These are phyloP conservation scores for Sordariomycetes sp. DNA, from an alignment of 2,329 filamentous ascomycete genomes.

Conservation along the genomic window DNA sequence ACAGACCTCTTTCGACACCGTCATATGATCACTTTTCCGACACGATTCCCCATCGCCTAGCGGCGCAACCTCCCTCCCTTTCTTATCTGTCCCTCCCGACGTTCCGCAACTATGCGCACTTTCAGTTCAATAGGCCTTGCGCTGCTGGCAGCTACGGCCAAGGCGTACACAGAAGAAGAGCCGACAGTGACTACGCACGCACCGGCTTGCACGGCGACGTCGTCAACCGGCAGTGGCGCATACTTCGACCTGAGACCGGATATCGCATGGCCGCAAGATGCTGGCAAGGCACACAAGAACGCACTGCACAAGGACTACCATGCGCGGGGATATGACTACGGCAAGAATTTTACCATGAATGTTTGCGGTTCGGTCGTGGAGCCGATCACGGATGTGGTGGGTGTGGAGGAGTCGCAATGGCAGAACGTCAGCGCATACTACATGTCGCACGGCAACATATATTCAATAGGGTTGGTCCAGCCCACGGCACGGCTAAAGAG, in stretches of 20 bases:
- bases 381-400: constrained; percentile 50
- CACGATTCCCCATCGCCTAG: background rate
- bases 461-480: constrained; percentile 69
- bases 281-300: constrained; percentile 31
- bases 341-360: constrained; percentile 75
- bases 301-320: constrained; percentile 43
- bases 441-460: constrained; percentile 52
- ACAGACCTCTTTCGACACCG: too few species aligned
- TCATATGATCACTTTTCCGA: too few species aligned
- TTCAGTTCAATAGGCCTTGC: background rate
- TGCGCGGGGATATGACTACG: constrained; percentile 67
- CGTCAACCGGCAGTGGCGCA: constrained; percentile 43
- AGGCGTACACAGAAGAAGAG: constrained; percentile 19
- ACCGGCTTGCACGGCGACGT: constrained; percentile 46
- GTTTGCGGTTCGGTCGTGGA: constrained; percentile 71
- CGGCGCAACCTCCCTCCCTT: background rate
- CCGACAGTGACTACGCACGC: constrained; percentile 31
- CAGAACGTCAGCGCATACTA: constrained; percentile 76
- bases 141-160: constrained; percentile 20
- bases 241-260: constrained; percentile 52
- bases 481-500: too few species aligned
- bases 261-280: constrained; percentile 34
- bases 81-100: background rate
- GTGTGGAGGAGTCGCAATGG: constrained; percentile 53
- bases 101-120: constrained; percentile 1